phyloP scores from a whole-genome alignment of 306 rosid genomes.

The Vigna trinervia region DNA sequence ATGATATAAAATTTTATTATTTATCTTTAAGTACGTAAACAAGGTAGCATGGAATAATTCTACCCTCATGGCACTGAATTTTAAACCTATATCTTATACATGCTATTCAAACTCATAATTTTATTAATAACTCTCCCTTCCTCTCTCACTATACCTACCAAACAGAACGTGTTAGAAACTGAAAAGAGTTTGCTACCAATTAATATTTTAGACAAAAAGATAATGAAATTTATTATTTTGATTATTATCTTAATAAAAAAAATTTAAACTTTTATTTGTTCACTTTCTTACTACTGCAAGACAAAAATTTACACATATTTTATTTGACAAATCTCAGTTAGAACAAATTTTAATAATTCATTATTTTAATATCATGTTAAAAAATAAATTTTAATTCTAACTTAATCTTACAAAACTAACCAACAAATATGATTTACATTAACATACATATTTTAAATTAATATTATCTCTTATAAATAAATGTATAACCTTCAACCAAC shows the following conservation, averaged over 20 bases:
- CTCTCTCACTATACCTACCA: background rate
- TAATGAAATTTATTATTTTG: background rate
- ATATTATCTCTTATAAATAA: too few species aligned
- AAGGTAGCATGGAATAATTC: background rate
- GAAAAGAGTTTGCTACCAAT: background rate
- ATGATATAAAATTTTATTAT: background rate
- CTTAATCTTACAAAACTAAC: too few species aligned
- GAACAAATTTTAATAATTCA: too few species aligned
- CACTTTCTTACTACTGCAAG: background rate
- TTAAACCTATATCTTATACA: background rate
- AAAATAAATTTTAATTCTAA: too few species aligned
- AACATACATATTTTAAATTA: too few species aligned
- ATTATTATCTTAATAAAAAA: background rate
- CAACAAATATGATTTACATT: too few species aligned
- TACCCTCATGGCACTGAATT: background rate
- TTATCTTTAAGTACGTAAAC: background rate
- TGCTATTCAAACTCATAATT: too few species aligned
- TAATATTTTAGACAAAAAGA: background rate
- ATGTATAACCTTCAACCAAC: background rate
- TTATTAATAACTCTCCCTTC: background rate
- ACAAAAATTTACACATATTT: background rate
- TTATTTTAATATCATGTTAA: too few species aligned
- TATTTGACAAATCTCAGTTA: background rate
- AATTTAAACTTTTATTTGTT: background rate
- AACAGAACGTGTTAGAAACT: background rate